Evolutionary conservation across 2,329 filamentous ascomycete species (phyloP), one percentile per base, ranked within the genome.

Genomic region (Pseudogymnoascus sp.): DNA sequence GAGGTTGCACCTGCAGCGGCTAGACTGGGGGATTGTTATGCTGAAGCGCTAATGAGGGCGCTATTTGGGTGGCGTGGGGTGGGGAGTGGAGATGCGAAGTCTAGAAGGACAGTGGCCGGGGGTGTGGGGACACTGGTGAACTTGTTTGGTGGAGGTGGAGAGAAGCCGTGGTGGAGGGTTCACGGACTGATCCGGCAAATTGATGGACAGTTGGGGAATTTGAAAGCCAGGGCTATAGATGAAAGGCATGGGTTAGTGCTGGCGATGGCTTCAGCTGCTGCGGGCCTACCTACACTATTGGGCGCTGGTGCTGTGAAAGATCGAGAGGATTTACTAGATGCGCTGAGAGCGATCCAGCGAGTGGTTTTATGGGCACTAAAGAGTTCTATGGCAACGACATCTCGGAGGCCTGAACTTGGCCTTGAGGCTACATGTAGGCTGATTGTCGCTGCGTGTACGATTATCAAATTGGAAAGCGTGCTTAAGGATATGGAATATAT

Each of bases 61-160:
- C 78, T 96, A 6, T 77, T 96, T 11, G 86, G 85, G 19, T 99
- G 95, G 95, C 84, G 93, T 73, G 95, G 95, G 0, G 83, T 96
- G n/a, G 87, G 88, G 0, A 91, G 96, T 67, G 79, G 86, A 7
- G 92, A 97, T 73, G 82, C 86, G 0, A 78, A 81, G 5, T 91
- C 91, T 1, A 84, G 95, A 65, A 82, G 90, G 68, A 82, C 84
- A 60, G 87, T 91, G 13, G 91, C 89, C 1, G 76, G 75, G 1
- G 86, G 90, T 0, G 86, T 93, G 68, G 90, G 90, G 5, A 72
- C 74, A 1, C 72, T 93, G 4, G 79, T 71, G n/a, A 56, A 21
- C 29, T 33, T 56, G 29, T 56, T 56, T 16, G 29, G 29, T 8
- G 29, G 29, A 33, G 50, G 29, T 16, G 29, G 29, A 13, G 50